These are phyloP conservation scores for Pleurostoma richardsiae DNA, from an alignment of 2,329 filamentous ascomycete species.

Conservation along the genomic window DNA sequence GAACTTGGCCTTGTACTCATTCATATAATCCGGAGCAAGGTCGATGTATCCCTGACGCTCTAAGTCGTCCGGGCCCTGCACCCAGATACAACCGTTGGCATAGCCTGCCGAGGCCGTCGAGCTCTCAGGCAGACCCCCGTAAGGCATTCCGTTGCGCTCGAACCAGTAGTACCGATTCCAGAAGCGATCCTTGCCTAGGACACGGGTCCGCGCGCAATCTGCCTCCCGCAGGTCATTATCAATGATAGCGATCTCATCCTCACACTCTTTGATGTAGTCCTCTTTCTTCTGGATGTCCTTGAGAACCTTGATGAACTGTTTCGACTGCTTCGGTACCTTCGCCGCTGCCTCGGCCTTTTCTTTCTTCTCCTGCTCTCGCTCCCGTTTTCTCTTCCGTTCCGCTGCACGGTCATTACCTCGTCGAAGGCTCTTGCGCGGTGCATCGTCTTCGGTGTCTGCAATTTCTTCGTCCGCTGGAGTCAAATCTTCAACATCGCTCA, in stretches of 20 bases:
- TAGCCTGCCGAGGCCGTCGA: slow-evolving; percentile 85
- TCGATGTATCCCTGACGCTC: slow-evolving; percentile 86
- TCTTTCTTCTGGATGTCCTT: slow-evolving; percentile 89
- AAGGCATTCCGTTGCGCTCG: slow-evolving; percentile 97
- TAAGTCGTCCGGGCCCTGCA: slow-evolving; percentile 89
- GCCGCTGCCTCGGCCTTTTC: slow-evolving; percentile 58
- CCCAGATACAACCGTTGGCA: slow-evolving; percentile 92
- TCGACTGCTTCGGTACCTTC: slow-evolving; percentile 73
- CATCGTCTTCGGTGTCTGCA: slow-evolving; percentile 68
- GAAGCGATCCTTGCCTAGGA: slow-evolving; percentile 90
- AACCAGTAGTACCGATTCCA: slow-evolving; percentile 99
- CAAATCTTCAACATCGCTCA: slow-evolving; percentile 61
- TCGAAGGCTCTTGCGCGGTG: slow-evolving; percentile 49
- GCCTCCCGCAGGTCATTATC: slow-evolving; percentile 93
- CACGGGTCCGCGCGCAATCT: slow-evolving; percentile 83
- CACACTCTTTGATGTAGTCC: slow-evolving; percentile 71
- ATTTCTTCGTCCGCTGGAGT: slow-evolving; percentile 55
- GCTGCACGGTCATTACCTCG: slow-evolving; percentile 63
- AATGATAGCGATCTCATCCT: slow-evolving; percentile 77
- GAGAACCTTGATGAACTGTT: slow-evolving; percentile 81
- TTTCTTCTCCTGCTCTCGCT: slow-evolving; percentile 62
- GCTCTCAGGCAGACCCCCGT: slow-evolving; percentile 78
- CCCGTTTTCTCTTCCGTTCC: slow-evolving; percentile 73
- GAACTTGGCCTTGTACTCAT: slow-evolving; percentile 72
- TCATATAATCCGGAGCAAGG: slow-evolving; percentile 62